These are phyloP conservation scores for Magnolia sinica DNA, from an alignment of 164 flowering plant species.

Conservation along the genomic window DNA sequence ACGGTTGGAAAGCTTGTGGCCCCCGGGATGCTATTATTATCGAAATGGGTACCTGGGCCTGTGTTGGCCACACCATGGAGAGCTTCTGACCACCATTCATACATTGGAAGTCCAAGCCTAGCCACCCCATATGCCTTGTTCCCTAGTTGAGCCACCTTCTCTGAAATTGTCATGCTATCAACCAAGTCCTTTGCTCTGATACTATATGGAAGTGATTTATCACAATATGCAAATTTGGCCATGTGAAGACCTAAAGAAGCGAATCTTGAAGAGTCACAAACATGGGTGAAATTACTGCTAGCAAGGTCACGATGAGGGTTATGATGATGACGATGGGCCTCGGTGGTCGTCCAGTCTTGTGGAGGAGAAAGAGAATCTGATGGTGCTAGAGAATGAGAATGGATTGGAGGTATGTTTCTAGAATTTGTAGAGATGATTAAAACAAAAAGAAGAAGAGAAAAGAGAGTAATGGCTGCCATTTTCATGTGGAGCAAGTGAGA, in stretches of 20 bases:
- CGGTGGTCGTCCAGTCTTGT: no score
- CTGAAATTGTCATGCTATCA: slow-evolving; percentile 7
- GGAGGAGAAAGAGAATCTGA: no score
- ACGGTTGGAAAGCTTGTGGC: slow-evolving; percentile 8
- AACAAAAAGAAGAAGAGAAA: no score
- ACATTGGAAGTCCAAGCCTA: slow-evolving; percentile 10
- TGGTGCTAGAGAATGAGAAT: no score
- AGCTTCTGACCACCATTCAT: slow-evolving; percentile 15
- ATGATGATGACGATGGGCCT: no score
- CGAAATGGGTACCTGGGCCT: slow-evolving; percentile 9
- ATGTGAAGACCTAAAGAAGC: neutral
- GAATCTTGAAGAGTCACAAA: neutral
- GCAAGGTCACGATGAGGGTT: no score
- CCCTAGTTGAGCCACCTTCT: slow-evolving; percentile 12
- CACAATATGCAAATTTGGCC: neutral
- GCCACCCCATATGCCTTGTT: neutral
- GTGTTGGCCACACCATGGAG: slow-evolving; percentile 10
- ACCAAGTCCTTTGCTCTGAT: slow-evolving; percentile 8
- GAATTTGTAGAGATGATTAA: no score
- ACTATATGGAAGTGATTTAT: neutral
- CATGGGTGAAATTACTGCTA: neutral
- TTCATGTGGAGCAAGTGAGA: no score
- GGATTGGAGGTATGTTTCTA: no score
- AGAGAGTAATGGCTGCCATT: no score
- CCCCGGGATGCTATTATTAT: slow-evolving; percentile 7